These are phyloP conservation scores for Xylariaceae sp. DNA, from an alignment of 2,329 filamentous ascomycete genomes.

Conservation along the genomic window DNA sequence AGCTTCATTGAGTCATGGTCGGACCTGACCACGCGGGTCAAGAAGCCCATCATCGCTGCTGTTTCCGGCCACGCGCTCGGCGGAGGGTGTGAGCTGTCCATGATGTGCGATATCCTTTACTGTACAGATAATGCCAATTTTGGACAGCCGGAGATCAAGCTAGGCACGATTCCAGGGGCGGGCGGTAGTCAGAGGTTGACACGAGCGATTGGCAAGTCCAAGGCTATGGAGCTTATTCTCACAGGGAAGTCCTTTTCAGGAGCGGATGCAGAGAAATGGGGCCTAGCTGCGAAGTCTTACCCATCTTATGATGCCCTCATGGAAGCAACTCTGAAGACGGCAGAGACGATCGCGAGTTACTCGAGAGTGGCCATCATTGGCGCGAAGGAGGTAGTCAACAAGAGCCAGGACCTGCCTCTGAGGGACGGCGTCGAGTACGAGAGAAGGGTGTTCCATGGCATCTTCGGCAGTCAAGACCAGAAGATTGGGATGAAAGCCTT, in stretches of 20 bases:
- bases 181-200: conserved; percentile 89
- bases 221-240: conserved; percentile 87
- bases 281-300: conserved; percentile 79
- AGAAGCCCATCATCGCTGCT: conserved; percentile 91
- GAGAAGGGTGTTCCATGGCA: conserved; percentile 82
- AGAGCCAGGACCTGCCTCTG: conserved; percentile 87
- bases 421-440: conserved; percentile 94
- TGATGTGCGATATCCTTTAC: conserved; percentile 97
- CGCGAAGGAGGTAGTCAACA: conserved; percentile 97
- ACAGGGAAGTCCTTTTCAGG: conserved; percentile 83
- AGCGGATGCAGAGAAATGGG: conserved; percentile 82
- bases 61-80: conserved; percentile 94
- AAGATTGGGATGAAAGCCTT: conserved; percentile 97
- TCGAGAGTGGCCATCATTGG: conserved; percentile 84
- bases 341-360: conserved; percentile 84
- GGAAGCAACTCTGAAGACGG: conserved; percentile 74
- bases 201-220: conserved; percentile 74
- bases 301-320: conserved; percentile 77
- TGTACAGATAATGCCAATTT: conserved; percentile 83
- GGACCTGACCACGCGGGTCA: conserved; percentile 73
- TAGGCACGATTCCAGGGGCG: conserved; percentile 87
- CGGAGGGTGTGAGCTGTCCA: conserved; percentile 91
- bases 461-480: conserved; percentile 94
- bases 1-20: conserved; percentile 98
- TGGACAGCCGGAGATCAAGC: conserved; percentile 94